Conservation (phyloP, 345 rosid species). For the Salix purpurea region DNA sequence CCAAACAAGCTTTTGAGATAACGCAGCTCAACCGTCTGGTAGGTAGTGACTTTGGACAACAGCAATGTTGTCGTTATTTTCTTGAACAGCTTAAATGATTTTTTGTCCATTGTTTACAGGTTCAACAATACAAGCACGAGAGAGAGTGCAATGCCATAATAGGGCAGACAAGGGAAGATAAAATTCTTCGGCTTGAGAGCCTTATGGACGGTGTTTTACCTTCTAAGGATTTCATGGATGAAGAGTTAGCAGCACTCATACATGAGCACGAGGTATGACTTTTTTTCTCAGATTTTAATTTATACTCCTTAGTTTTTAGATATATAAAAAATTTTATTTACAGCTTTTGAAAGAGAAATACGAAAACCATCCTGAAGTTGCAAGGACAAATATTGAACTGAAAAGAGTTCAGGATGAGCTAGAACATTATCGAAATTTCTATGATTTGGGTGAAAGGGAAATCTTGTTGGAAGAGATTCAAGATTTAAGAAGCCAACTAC, state of each 20-base stretch:
- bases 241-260: conserved; percentile 69
- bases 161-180: conserved; percentile 86
- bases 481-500: conserved; percentile 81
- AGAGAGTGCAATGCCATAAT: conserved; percentile 93
- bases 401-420: conserved; percentile 79
- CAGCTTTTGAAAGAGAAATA: conserved; percentile 92
- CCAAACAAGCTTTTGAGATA: conserved; percentile 83
- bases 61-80: conserved; percentile 6
- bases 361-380: conserved; percentile 88
- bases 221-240: conserved; percentile 77
- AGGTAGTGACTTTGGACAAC: conserved; percentile 20
- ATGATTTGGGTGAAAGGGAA: conserved; percentile 83
- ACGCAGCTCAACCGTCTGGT: conserved; percentile 92
- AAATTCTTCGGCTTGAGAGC: conserved; percentile 86
- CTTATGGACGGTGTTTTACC: conserved; percentile 97
- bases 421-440: conserved; percentile 69
- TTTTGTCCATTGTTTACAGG: conserved; percentile 43
- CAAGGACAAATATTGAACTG: conserved; percentile 64
- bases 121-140: conserved; percentile 97
- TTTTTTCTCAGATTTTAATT: conserved; percentile 11
- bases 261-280: conserved; percentile 68
- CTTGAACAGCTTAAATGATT: conserved; percentile 7
- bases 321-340: conserved; percentile 18
- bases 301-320: conserved; percentile 2
- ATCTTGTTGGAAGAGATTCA: conserved; percentile 89